Conservation (phyloP, 495 filamentous ascomycete species). For the Aspergillus avenaceus region DNA sequence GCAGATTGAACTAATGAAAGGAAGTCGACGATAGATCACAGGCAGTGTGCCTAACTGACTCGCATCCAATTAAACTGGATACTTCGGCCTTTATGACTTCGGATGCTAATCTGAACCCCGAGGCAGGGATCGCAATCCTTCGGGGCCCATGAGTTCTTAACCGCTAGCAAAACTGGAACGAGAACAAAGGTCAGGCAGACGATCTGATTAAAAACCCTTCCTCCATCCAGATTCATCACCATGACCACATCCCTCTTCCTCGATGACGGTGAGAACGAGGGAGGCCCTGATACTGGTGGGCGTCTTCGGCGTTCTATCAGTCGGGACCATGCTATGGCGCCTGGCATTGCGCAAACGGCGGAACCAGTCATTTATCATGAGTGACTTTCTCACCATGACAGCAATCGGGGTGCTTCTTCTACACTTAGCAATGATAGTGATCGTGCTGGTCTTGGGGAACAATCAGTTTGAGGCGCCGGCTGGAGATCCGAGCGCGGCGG, state of each 20-base stretch:
- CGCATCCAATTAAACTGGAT: too few relatives aligned
- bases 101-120: not conserved
- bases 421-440: conserved; percentile 1
- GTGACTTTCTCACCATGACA: conserved; percentile 11
- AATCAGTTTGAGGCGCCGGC: conserved; percentile 1
- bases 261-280: not conserved
- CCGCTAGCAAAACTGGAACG: not conserved
- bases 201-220: not conserved
- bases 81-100: too few relatives aligned
- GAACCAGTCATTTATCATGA: conserved; percentile 5
- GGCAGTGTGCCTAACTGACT: too few relatives aligned
- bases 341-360: conserved; percentile 9
- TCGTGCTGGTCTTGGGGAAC: conserved; percentile 9
- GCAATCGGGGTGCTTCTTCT: conserved; percentile 4
- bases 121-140: not conserved
- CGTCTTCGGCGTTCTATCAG: conserved; percentile 3
- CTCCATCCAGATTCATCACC: not conserved
- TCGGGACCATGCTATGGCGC: conserved; percentile 4
- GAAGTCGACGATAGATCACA: too few relatives aligned
- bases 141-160: not conserved
- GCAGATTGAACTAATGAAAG: too few relatives aligned
- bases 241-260: not conserved
- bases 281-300: conserved; percentile 3
- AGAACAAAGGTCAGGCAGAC: not conserved
- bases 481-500: not conserved